Evolutionary conservation across 345 rosid genomes (phyloP).

Genomic region (Syzygium jambos): DNA sequence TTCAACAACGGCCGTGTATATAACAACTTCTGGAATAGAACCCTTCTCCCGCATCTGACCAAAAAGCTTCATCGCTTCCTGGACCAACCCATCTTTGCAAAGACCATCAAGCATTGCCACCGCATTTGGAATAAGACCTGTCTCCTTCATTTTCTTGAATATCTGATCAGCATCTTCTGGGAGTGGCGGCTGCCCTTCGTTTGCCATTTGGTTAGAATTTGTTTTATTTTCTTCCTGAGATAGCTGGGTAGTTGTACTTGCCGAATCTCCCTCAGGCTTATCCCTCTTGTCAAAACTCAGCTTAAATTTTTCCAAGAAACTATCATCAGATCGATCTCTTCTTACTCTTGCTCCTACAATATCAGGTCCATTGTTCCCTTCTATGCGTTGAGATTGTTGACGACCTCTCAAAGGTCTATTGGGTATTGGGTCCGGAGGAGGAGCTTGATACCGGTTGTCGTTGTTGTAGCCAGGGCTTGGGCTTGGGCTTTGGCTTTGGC

Average conservation of each 20-base stretch:
- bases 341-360: slow-evolving; percentile 6
- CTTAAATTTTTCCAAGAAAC: slow-evolving; percentile 61
- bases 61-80: slow-evolving; percentile 89
- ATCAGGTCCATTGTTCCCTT: neutral
- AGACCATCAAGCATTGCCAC: slow-evolving; percentile 96
- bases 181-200: slow-evolving; percentile 3
- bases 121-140: slow-evolving; percentile 83
- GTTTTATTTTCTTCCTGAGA: slow-evolving; percentile 13
- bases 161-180: slow-evolving; percentile 48
- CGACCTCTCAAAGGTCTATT: slow-evolving; percentile 53
- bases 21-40: slow-evolving; percentile 79
- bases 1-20: slow-evolving; percentile 89
- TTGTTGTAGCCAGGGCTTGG: neutral
- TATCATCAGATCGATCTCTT: slow-evolving; percentile 29
- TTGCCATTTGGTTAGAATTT: neutral
- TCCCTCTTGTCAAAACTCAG: slow-evolving; percentile 28
- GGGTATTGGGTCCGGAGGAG: slow-evolving; percentile 52
- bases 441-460: slow-evolving; percentile 9
- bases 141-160: slow-evolving; percentile 82
- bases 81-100: slow-evolving; percentile 87
- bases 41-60: slow-evolving; percentile 77
- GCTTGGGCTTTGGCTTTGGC: neutral
- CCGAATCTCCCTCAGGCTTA: neutral
- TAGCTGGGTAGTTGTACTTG: neutral
- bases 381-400: slow-evolving; percentile 4